A percentile compares a stretch with the other conserved stretches of the same genome.
Evolutionary conservation across 768 basidiomycete genomes (phyloP).

Genomic region (Tylopilus vinaceipallidus): DNA sequence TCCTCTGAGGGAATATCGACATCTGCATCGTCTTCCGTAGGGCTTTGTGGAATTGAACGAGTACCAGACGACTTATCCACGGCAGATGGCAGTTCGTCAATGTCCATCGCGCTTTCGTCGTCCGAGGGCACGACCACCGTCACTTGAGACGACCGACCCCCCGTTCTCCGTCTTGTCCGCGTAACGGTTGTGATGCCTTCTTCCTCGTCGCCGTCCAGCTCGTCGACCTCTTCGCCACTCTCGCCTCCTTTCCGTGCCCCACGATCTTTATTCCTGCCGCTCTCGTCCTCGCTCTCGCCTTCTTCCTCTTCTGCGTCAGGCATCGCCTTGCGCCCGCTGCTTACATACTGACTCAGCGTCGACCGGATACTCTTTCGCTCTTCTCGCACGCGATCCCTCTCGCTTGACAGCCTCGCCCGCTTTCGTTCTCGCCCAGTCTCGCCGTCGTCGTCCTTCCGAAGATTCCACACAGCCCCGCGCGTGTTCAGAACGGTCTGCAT

Average conservation of each 20-base stretch:
- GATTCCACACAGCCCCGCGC: conserved; percentile 48
- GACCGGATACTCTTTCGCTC: conserved; percentile 40
- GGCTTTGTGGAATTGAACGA: not conserved
- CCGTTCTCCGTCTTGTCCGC: conserved; percentile 11
- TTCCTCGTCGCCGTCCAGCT: conserved; percentile 9
- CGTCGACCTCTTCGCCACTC: conserved; percentile 15
- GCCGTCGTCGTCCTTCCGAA: conserved; percentile 20
- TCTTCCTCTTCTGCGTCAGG: conserved; percentile 17
- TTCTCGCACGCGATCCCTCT: not conserved
- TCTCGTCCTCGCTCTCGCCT: conserved; percentile 7
- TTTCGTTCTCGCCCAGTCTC: conserved; percentile 34
- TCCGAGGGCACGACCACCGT: conserved; percentile 23
- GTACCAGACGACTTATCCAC: conserved; percentile 11
- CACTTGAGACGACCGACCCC: conserved; percentile 16
- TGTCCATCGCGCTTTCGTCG: conserved; percentile 27
- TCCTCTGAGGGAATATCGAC: conserved; percentile 11
- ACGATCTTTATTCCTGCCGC: conserved; percentile 7
- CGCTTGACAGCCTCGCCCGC: conserved; percentile 30
- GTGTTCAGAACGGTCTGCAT: conserved; percentile 51
- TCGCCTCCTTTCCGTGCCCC: not conserved
- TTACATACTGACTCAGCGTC: conserved; percentile 52
- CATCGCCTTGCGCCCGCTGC: conserved; percentile 39
- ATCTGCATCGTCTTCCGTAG: not conserved
- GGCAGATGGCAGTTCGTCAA: conserved; percentile 23
- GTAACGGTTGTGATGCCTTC: not conserved